Evolutionary conservation across 73 alveolate species (phyloP).

Genomic region (Paramecium sexaurelia): DNA sequence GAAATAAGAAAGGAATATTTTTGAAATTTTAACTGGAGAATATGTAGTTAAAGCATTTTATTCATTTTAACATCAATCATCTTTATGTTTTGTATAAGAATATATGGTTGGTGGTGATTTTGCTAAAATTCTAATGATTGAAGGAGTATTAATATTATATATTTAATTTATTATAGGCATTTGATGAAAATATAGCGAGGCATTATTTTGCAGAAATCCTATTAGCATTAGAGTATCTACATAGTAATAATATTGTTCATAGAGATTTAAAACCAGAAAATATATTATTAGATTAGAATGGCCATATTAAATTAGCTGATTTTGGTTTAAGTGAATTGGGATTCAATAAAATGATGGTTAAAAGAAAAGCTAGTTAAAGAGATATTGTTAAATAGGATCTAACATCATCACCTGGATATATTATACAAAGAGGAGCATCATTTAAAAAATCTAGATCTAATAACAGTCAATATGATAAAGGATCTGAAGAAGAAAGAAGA

Average conservation of each 20-base stretch:
- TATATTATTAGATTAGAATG: conserved; percentile 82
- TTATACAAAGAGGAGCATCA: conserved; percentile 33
- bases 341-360: conserved; percentile 65
- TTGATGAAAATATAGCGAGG: conserved; percentile 80
- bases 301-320: conserved; percentile 85
- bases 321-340: conserved; percentile 82
- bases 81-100: conserved; percentile 47
- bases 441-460: background rate
- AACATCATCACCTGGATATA: conserved; percentile 42
- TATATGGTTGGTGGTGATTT: conserved; percentile 67
- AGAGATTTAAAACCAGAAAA: conserved; percentile 90
- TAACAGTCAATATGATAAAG: conserved; percentile 34
- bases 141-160: background rate
- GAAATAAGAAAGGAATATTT: conserved; percentile 51
- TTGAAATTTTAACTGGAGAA: conserved; percentile 31
- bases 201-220: conserved; percentile 83
- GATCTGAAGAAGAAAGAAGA: conserved; percentile 66
- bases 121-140: conserved; percentile 72
- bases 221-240: conserved; percentile 81
- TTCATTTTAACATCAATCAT: conserved; percentile 51
- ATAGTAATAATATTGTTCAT: conserved; percentile 80
- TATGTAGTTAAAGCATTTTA: conserved; percentile 44
- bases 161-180: conserved; percentile 75
- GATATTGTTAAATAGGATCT: conserved; percentile 36
- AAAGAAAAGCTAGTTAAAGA: conserved; percentile 53